Conservation (phyloP, 192 early-diverging fungal genomes). For the Helicostylum pulchrum region DNA sequence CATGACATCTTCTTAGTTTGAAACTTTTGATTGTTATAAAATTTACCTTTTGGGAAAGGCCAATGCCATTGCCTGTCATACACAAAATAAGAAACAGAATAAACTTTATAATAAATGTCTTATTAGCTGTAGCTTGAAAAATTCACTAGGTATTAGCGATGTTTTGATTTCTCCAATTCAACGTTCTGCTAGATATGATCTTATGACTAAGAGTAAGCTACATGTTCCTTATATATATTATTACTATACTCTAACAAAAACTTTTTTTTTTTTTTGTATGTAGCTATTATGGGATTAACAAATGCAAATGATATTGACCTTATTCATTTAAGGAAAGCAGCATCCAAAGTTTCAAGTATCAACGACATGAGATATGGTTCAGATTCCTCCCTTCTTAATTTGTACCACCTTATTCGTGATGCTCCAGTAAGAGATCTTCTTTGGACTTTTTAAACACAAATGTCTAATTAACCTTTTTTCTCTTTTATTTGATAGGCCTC, state of each 20-base stretch:
- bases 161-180: conserved; percentile 18
- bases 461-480: too few relatives aligned
- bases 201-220: conserved; percentile 16
- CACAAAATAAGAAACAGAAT: not conserved
- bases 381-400: conserved; percentile 19
- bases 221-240: too few relatives aligned
- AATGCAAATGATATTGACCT: not conserved
- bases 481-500: conserved; percentile 13
- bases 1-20: not conserved
- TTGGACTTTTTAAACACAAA: conserved; percentile 7
- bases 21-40: conserved; percentile 3
- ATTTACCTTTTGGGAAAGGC: not conserved
- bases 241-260: too few relatives aligned
- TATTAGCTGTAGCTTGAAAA: not conserved
- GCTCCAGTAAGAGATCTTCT: conserved; percentile 19
- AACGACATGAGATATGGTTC: conserved; percentile 23
- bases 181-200: conserved; percentile 19
- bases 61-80: not conserved
- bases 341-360: conserved; percentile 10
- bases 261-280: not conserved
- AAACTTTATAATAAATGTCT: not conserved
- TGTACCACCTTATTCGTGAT: conserved; percentile 19
- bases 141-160: not conserved
- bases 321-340: not conserved
- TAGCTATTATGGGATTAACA: not conserved